Evolutionary conservation across 352 stramenopile species (phyloP), one percentile per base, ranked within the genome.

Genomic region (Phytophthora pluvialis): DNA sequence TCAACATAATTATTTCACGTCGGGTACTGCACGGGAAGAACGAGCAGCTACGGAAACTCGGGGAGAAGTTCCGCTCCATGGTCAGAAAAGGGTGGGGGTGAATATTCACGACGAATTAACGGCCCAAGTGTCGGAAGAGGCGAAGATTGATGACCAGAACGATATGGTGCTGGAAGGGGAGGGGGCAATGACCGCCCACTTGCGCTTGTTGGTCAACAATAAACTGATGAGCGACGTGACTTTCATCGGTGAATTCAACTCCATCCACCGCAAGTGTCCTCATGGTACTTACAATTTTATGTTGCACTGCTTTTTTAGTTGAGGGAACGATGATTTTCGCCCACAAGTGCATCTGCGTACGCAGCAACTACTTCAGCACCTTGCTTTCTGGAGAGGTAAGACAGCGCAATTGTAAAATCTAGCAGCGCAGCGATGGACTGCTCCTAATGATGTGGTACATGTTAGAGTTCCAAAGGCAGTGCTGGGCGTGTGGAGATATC

Each of bases 301-400:
- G 29, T 35, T 33, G 21, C 21, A 21, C 21, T 2, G 2, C 1
- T 31, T 59, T 49, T 35, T 16, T 56, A 88, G 88, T 95, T 29
- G 86, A 95, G 57, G 83, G 80, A 8, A 79, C 83, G 29, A 78
- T 79, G 3, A 79, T 96, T 33, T 93, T 91, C 48, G 88, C 79
- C 0, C 85, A 94, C 73, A 93, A 92, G 60, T 94, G 98, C 64
- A 63, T 98, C 13, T 93, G 90, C 31, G 86, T 96, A 62, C 82
- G 95, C 31, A 98, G 89, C 71, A 87, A 90, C 31, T 97, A 98
- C 69, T 98, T 98, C 64, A 89, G 83, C 32, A 81, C 67, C n/a
- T 86, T 90, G 77, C 66, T 92, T 26, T 85, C 81, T 13, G 75
- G 72, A 43, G 77, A 90, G 60, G 78, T 85, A 65, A n/a, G 33